phyloP scores from a whole-genome alignment of 1,139 yeast species.

The Tardiomyces depauwii region DNA sequence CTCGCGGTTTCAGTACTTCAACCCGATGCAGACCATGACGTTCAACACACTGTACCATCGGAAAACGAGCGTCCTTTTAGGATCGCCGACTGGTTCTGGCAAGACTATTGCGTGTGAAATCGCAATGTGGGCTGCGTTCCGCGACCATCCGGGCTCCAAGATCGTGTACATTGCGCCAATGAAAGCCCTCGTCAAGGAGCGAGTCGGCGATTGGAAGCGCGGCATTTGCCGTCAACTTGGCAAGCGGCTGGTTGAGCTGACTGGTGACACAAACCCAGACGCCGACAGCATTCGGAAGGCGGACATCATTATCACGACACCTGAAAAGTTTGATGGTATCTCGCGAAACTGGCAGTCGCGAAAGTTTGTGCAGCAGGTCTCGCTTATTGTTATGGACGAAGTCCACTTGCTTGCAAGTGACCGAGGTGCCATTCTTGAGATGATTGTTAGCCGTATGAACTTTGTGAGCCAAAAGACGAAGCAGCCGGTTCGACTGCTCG shows the following conservation, averaged over 20 bases:
- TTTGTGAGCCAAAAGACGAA: slow-evolving; percentile 70
- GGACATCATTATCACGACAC: slow-evolving; percentile 89
- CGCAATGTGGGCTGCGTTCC: slow-evolving; percentile 94
- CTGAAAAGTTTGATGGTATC: slow-evolving; percentile 98
- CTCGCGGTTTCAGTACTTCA: slow-evolving; percentile 67
- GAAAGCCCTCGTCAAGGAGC: slow-evolving; percentile 94
- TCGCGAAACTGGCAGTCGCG: slow-evolving; percentile 97
- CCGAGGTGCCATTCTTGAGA: slow-evolving; percentile 94
- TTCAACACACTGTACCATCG: slow-evolving; percentile 81
- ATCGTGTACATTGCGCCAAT: slow-evolving; percentile 96
- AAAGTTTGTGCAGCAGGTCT: slow-evolving; percentile 81
- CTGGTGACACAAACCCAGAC: slow-evolving; percentile 95
- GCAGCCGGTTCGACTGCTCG: slow-evolving; percentile 68
- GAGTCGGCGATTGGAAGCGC: slow-evolving; percentile 89
- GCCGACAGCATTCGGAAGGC: slow-evolving; percentile 79
- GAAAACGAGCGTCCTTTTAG: slow-evolving; percentile 74
- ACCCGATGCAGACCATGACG: slow-evolving; percentile 98
- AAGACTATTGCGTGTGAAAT: slow-evolving; percentile 95
- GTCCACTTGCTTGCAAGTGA: slow-evolving; percentile 95
- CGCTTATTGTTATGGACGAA: slow-evolving; percentile 95
- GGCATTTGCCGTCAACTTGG: slow-evolving; percentile 42
- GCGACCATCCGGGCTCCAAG: slow-evolving; percentile 67
- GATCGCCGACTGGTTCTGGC: slow-evolving; percentile 98
- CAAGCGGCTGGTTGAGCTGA: slow-evolving; percentile 74
- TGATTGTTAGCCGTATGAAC: slow-evolving; percentile 98